phyloP scores from a whole-genome alignment of 768 basidiomycete genomes.

The Lactarius hengduanensis region DNA sequence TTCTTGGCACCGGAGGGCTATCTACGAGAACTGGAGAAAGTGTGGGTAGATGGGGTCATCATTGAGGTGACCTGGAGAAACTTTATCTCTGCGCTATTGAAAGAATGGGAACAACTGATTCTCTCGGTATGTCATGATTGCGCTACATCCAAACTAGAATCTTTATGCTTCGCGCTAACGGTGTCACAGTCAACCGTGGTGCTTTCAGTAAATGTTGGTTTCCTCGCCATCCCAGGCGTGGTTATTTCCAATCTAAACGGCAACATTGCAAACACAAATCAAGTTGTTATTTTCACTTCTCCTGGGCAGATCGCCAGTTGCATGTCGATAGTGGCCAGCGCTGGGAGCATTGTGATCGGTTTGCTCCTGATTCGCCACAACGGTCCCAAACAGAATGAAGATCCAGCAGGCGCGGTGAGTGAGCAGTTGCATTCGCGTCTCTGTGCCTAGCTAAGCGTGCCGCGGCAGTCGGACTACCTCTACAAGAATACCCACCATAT shows the following conservation, averaged over 20 bases:
- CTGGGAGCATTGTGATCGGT: constrained; percentile 49
- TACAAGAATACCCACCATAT: not conserved
- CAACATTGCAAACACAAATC: not conserved
- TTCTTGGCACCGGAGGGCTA: not conserved
- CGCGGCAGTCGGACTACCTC: constrained; percentile 30
- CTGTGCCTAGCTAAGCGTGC: not conserved
- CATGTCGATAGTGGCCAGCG: constrained; percentile 45
- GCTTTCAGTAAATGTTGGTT: constrained; percentile 36
- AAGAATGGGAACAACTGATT: constrained; percentile 2
- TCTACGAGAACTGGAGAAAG: constrained; percentile 1
- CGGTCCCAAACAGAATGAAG: constrained; percentile 37
- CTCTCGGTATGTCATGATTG: not conserved
- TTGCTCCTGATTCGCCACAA: constrained; percentile 46
- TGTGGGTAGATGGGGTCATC: not conserved
- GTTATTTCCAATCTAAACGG: not conserved
- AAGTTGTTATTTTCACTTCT: not conserved
- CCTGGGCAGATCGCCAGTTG: constrained; percentile 42
- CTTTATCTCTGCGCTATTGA: not conserved
- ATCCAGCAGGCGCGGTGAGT: constrained; percentile 27
- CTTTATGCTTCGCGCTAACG: not conserved
- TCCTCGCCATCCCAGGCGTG: constrained; percentile 37
- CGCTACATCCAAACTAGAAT: not conserved
- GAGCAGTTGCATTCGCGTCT: not conserved
- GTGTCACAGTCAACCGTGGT: constrained; percentile 35
- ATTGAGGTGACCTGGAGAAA: not conserved